Evolutionary conservation across 768 basidiomycete species (phyloP).

Genomic region (Nidularia pulvinata): DNA sequence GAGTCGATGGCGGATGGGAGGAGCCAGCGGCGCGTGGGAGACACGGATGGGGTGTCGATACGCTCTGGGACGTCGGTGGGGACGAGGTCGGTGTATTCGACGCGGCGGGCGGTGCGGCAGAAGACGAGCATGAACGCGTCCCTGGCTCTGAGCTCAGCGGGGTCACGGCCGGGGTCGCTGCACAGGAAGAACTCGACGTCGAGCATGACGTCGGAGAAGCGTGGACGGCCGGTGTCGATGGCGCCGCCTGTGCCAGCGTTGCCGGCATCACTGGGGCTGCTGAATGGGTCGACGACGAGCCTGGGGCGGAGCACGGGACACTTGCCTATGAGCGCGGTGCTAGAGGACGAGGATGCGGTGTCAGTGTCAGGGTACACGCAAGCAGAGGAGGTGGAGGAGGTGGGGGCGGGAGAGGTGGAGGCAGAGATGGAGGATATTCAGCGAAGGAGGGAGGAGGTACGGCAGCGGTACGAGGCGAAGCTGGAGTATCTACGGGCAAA

Average conservation of each 20-base stretch:
- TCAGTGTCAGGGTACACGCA: conserved; percentile 16
- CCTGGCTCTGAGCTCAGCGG: conserved; percentile 13
- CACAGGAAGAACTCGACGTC: conserved; percentile 62
- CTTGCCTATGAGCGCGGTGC: conserved; percentile 48
- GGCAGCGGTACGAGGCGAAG: conserved; percentile 69
- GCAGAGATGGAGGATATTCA: conserved; percentile 71
- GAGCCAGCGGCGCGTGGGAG: conserved; percentile 32
- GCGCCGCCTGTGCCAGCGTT: conserved; percentile 35
- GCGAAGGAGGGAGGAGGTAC: conserved; percentile 68
- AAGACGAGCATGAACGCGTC: conserved; percentile 27
- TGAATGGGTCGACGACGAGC: conserved; percentile 43
- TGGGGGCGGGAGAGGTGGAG: too few relatives aligned
- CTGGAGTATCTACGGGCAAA: conserved; percentile 82
- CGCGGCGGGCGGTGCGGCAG: conserved; percentile 24
- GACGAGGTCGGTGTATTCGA: conserved; percentile 46
- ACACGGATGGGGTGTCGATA: conserved; percentile 51
- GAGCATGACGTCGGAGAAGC: conserved; percentile 51
- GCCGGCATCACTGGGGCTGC: conserved; percentile 23
- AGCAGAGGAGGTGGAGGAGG: conserved; percentile 25
- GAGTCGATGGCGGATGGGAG: conserved; percentile 18
- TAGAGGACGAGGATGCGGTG: conserved; percentile 38
- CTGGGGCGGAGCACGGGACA: conserved; percentile 47
- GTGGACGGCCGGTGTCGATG: conserved; percentile 12
- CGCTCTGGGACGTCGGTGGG: conserved; percentile 50
- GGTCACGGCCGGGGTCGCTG: conserved; percentile 35